Evolutionary conservation across 208 protist species (phyloP).

Genomic region (Leishmania tropica): DNA sequence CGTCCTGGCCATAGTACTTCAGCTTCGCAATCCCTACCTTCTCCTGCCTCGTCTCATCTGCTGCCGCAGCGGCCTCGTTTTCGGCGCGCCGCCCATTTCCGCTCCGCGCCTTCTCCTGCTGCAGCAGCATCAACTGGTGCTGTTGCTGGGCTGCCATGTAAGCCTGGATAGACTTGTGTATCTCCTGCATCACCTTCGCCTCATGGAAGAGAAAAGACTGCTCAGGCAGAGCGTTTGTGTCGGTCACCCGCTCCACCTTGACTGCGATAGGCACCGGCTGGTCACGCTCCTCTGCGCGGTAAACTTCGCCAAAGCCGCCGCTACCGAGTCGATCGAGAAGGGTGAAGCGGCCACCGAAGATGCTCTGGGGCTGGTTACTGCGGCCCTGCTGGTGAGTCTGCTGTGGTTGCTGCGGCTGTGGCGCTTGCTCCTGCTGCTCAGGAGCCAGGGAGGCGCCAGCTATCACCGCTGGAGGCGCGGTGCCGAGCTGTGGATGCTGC

Average conservation of each 20-base stretch:
- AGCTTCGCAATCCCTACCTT: constrained; percentile 89
- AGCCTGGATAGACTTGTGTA: constrained; percentile 54
- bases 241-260: constrained; percentile 58
- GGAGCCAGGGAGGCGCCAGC: neutral
- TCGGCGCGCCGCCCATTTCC: neutral
- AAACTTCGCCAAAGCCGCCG: constrained; percentile 98
- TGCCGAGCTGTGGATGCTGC: constrained; percentile 3
- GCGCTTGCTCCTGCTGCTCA: neutral
- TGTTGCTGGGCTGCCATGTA: constrained; percentile 7
- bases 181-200: constrained; percentile 89
- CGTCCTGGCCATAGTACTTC: constrained; percentile 96
- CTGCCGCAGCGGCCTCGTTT: neutral
- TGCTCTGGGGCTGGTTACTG: neutral
- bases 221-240: constrained; percentile 28
- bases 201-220: constrained; percentile 98
- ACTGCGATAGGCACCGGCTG: constrained; percentile 42
- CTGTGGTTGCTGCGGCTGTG: neutral
- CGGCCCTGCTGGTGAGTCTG: neutral
- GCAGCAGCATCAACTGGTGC: neutral
- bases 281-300: constrained; percentile 62
- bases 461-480: neutral
- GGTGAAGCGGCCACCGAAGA: constrained; percentile 59
- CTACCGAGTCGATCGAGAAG: constrained; percentile 88
- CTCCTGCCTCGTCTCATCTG: constrained; percentile 14
- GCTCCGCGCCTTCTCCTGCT: neutral